Base-by-base conservation (phyloP, 306 rosid genomes). In the Aeschynomene evenia region DNA sequence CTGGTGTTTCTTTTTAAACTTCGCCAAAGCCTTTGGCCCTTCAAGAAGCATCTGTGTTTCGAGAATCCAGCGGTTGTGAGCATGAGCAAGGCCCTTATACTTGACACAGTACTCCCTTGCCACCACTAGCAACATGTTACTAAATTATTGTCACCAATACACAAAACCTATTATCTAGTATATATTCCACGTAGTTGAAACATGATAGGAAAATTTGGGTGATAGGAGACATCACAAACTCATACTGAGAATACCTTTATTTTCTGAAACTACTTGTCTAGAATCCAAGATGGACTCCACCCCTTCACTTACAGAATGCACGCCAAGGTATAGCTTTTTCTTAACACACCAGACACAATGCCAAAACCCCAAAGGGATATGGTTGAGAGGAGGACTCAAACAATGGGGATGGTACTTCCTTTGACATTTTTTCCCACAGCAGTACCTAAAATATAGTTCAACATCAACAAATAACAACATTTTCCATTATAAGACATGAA, bases 61-160 rank as follows among this genome's bases (percentile, higher is more conserved):
- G 60, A 67, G 52, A 76, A 76, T 76, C 85, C 82, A 81, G 74
- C 76, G 15, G 66, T 76, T 81, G 73, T 81, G 81, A 61, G 78
- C 81, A 81, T 81, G 79, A 66, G 85, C 76, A 15, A 81, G 76
- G 43, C 72, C 79, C 26, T 55, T 63, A 49, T 81, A 81, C 62
- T 76, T 76, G 63, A 81, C 81, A 63, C 71, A 66, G 68, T 81
- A 81, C 76, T 76, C 79, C 50, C 49, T 65, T 68, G 60, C 60
- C 75, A 29, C 45, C 59, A 67, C 81, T 81, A 52, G 71, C 61
- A 80, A 19, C 72, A 76, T 34, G 24, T 23, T 39, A 71, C 29
- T 29, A 66, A 51, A 37, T 63, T 50, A 51, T 66, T 50, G 29
- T 57, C 21, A 75, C 12, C 59, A 53, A 43, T 13, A 45, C 52